Conservation (phyloP, 2,329 filamentous ascomycete genomes). For the Trichoderma oligosporum region DNA sequence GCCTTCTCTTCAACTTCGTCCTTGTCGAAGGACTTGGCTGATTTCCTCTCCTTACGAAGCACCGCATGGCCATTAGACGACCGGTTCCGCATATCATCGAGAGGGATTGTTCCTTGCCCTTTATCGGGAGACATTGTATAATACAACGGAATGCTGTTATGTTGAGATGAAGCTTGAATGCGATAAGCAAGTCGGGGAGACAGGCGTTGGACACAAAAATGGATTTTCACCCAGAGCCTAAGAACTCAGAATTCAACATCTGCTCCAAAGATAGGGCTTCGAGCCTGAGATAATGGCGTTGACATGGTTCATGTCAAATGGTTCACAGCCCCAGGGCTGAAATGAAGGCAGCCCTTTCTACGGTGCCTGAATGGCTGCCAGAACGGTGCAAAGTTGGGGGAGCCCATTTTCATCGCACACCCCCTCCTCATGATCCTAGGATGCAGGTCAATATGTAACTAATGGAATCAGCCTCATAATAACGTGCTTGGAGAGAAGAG, state of each 20-base stretch:
- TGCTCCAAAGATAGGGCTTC: background rate
- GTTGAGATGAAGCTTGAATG: background rate
- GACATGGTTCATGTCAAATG: background rate
- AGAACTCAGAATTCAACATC: background rate
- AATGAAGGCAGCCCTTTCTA: background rate
- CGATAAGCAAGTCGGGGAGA: background rate
- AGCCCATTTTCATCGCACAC: background rate
- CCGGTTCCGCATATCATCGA: conserved; percentile 22
- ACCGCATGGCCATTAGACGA: conserved; percentile 19
- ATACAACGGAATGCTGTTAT: background rate
- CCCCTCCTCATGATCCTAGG: conserved; percentile 2
- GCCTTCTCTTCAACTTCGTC: background rate
- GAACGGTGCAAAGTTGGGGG: background rate
- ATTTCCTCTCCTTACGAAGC: conserved; percentile 19
- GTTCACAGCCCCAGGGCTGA: conserved; percentile 15
- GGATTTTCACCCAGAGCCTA: background rate
- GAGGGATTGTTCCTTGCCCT: conserved; percentile 17
- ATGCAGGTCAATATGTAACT: background rate
- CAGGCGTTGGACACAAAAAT: background rate
- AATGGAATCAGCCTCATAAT: conserved; percentile 15
- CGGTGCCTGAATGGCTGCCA: background rate
- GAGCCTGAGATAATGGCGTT: conserved; percentile 4
- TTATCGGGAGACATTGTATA: conserved; percentile 21
- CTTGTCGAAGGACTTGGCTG: conserved; percentile 6
- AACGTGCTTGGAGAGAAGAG: background rate